Evolutionary conservation across 352 stramenopile species (phyloP).

Genomic region (Lagenidium giganteum): DNA sequence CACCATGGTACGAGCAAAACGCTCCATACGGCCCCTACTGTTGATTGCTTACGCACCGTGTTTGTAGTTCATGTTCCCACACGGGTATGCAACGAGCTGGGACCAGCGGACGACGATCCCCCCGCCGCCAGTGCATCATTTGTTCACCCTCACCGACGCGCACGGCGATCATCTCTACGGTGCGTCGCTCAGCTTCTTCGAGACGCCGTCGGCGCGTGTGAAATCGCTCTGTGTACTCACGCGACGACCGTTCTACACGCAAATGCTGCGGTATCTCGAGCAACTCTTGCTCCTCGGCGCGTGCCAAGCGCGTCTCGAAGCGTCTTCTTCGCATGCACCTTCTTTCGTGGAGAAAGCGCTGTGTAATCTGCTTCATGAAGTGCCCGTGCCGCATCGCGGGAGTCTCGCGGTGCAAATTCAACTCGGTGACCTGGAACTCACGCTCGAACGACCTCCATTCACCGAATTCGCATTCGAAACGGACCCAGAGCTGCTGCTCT

Average conservation of each 20-base stretch:
- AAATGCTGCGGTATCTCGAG: conserved; percentile 45
- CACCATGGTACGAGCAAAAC: conserved; percentile 25
- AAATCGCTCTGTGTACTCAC: conserved; percentile 46
- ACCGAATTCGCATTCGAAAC: conserved; percentile 42
- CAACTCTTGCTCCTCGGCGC: conserved; percentile 41
- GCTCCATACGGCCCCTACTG: not conserved
- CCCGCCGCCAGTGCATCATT: conserved; percentile 36
- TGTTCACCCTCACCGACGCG: conserved; percentile 42
- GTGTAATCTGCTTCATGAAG: conserved; percentile 49
- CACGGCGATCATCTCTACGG: conserved; percentile 40
- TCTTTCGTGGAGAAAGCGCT: conserved; percentile 31
- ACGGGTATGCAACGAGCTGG: conserved; percentile 28
- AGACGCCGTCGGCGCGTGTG: conserved; percentile 18
- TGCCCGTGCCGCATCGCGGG: conserved; percentile 29
- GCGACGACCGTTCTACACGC: conserved; percentile 35
- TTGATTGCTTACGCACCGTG: not conserved
- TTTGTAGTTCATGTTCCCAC: conserved; percentile 43
- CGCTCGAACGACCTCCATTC: conserved; percentile 27
- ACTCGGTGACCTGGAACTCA: conserved; percentile 23
- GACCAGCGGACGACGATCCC: conserved; percentile 20
- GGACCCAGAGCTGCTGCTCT: conserved; percentile 40
- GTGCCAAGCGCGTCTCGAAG: conserved; percentile 15
- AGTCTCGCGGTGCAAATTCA: conserved; percentile 33
- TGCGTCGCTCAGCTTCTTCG: conserved; percentile 43
- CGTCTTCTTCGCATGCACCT: not conserved